These are phyloP conservation scores for Jacaranda copaia DNA, from an alignment of 257 asterid genomes.

Conservation along the genomic window DNA sequence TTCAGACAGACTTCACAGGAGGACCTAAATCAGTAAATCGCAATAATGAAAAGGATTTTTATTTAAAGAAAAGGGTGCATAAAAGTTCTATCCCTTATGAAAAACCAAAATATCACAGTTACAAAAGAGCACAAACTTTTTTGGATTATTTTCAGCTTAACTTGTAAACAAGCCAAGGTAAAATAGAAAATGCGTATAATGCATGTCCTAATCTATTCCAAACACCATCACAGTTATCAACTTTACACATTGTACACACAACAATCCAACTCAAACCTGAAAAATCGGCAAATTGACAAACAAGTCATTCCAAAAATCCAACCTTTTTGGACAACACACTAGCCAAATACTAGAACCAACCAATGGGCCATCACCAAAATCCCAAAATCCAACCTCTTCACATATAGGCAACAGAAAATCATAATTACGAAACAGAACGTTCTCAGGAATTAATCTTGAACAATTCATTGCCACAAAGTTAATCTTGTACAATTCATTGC, in stretches of 20 bases:
- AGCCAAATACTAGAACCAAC: slow-evolving; percentile 7
- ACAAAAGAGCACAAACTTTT: neutral
- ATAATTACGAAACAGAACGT: slow-evolving; percentile 11
- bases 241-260: slow-evolving; percentile 16
- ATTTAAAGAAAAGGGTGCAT: neutral
- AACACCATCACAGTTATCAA: slow-evolving; percentile 22
- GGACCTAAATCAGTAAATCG: neutral
- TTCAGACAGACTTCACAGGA: neutral
- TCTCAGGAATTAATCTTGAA: neutral
- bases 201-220: slow-evolving; percentile 21
- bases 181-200: neutral
- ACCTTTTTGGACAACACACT: slow-evolving; percentile 23
- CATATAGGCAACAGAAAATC: slow-evolving; percentile 8
- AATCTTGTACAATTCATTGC: slow-evolving; percentile 26
- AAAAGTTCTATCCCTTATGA: neutral
- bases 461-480: neutral
- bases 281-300: slow-evolving; percentile 26
- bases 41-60: neutral
- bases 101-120: slow-evolving; percentile 8
- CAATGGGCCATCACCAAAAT: slow-evolving; percentile 28
- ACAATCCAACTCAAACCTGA: slow-evolving; percentile 15
- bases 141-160: neutral
- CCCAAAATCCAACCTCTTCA: slow-evolving; percentile 29
- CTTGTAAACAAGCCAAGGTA: slow-evolving; percentile 28
- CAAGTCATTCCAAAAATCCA: slow-evolving; percentile 13